Base-by-base conservation (phyloP, 106 monocot genomes). In the Dendrobium nobile region DNA sequence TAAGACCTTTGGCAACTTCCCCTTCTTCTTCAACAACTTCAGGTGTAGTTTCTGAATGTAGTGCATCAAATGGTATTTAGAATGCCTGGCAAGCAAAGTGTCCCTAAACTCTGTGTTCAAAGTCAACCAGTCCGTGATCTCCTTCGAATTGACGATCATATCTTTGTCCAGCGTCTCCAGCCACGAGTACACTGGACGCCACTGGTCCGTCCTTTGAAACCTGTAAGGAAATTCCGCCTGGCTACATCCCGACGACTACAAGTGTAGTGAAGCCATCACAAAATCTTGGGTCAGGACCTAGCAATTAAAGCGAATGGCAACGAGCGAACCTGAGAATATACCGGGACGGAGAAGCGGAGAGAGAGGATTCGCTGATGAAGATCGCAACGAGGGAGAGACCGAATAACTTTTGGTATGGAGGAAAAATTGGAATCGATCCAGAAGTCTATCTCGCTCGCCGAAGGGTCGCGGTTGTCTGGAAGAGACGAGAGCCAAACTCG, bases 181-280 rank as follows among this genome's bases (percentile, higher is more conserved):
- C 91, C 91, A 91, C 72, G 48, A 31, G 82, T 94, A 94, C 4
- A 85, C 91, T 8, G 94, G 94, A 15, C 75, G 84, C 94, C 94
- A 94, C 7, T 88, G 85, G 78, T 91, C 88, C 73, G 91, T 89
- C 26, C 94, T 86, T 86, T 91, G 91, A 82, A 91, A 91, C 80
- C 89, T 80, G 72, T 84, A 86, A 7, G 89, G 86, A 31, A 84
- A 82, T 28, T 88, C 91, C 67, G 15, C 80, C 72, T 75, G 56
- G 41, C 70, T 72, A 11, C 41, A 54, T 18, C 44, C 77, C 8
- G 72, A 67, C 45, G 44, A 68, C 83, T 81, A 47, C 43, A 47
- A 78, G 19, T 15, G 7, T 20, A 72, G 9, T 51, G 31, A 6
- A 74, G 6, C 9, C 27, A 11, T 81, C 17, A 74, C 10, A 81